These are phyloP conservation scores for Escallonia rubra DNA, from an alignment of 129 eudicot species.

Conservation along the genomic window DNA sequence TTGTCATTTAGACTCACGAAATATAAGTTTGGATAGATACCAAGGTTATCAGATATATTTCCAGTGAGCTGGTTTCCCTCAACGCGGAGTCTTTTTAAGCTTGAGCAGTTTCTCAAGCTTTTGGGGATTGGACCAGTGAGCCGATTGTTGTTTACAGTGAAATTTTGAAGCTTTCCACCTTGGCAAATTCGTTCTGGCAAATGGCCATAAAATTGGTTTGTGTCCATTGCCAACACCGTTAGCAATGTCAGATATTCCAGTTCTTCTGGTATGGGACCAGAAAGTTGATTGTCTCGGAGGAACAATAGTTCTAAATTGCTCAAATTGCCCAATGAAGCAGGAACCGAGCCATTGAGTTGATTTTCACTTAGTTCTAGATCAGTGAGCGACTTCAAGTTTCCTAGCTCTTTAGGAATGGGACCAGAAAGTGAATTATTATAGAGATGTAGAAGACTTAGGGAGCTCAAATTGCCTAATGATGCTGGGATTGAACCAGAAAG, in stretches of 20 bases:
- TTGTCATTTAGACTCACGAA: conserved; percentile 26
- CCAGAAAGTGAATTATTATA: conserved; percentile 13
- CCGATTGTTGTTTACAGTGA: not conserved
- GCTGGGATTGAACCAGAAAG: conserved; percentile 15
- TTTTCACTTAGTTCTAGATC: not conserved
- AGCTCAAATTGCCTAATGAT: conserved; percentile 4
- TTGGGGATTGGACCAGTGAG: conserved; percentile 35
- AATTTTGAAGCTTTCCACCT: conserved; percentile 4
- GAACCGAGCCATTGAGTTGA: conserved; percentile 14
- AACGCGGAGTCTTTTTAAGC: conserved; percentile 11
- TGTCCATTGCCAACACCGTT: not conserved
- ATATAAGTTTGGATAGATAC: conserved; percentile 30
- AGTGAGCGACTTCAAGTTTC: conserved; percentile 11
- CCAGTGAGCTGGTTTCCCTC: conserved; percentile 30
- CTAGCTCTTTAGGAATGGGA: conserved; percentile 16
- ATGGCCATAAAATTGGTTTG: conserved; percentile 17
- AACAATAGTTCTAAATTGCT: not conserved
- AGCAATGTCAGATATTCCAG: conserved; percentile 20
- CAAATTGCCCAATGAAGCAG: conserved; percentile 15
- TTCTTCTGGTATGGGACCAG: conserved; percentile 16
- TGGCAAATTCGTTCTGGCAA: conserved; percentile 23
- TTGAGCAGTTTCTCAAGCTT: conserved; percentile 37
- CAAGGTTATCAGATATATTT: conserved; percentile 27
- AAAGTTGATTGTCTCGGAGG: conserved; percentile 15
- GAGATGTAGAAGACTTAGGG: not conserved